Conservation (phyloP, 345 rosid genomes). For the Hirschfeldia incana region DNA sequence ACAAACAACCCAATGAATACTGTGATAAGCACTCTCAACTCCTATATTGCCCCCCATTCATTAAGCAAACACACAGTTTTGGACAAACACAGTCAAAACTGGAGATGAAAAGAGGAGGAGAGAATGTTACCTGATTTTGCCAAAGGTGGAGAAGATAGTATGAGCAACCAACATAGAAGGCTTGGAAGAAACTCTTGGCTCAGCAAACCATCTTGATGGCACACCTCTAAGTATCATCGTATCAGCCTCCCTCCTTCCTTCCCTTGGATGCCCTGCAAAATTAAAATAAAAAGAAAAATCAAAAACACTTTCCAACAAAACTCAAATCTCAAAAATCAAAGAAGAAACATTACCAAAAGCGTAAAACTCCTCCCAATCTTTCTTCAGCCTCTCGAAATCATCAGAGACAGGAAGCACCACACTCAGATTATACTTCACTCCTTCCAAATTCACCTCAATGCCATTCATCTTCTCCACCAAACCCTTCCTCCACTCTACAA, state of each 20-base stretch:
- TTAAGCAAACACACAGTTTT: not conserved
- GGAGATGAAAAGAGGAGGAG: not conserved
- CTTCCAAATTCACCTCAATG: slow-evolving; percentile 81
- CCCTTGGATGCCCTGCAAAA: slow-evolving; percentile 58
- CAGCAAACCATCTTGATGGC: slow-evolving; percentile 95
- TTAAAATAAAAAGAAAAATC: not conserved
- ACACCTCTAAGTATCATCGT: slow-evolving; percentile 70
- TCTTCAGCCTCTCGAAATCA: slow-evolving; percentile 72
- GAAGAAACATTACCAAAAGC: slow-evolving; percentile 56
- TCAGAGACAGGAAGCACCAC: slow-evolving; percentile 60
- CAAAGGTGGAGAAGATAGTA: too few relatives aligned
- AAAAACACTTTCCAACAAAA: slow-evolving; percentile 5
- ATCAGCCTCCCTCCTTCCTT: slow-evolving; percentile 70
- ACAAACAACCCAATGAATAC: not conserved
- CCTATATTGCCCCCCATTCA: not conserved
- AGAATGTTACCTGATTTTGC: too few relatives aligned
- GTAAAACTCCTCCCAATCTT: slow-evolving; percentile 72
- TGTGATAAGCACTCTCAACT: not conserved
- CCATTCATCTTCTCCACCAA: slow-evolving; percentile 77
- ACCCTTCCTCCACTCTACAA: slow-evolving; percentile 76
- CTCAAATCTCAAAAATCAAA: not conserved
- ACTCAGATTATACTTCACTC: slow-evolving; percentile 64
- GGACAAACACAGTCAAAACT: not conserved
- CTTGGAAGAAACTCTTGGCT: slow-evolving; percentile 91
- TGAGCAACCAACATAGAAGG: slow-evolving; percentile 54